phyloP scores from a whole-genome alignment of 805 yeast species.

The Wickerhamomyces chaumierensis region DNA sequence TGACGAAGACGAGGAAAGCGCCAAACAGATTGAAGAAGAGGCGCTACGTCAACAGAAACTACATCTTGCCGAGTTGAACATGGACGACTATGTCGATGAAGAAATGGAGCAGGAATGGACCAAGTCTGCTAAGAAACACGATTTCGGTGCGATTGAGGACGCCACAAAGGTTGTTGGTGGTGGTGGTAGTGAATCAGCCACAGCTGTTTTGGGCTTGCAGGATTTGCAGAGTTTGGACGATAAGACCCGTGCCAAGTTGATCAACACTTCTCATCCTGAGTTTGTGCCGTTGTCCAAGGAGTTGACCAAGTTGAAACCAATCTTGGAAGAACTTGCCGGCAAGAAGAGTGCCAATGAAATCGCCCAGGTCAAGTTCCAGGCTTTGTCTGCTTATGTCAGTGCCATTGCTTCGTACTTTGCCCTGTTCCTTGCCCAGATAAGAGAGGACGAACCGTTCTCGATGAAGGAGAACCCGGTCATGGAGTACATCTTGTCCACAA shows the following conservation, averaged over 20 bases:
- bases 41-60: constrained; percentile 79
- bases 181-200: constrained; percentile 22
- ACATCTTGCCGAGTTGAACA: constrained; percentile 63
- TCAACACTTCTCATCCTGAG: constrained; percentile 70
- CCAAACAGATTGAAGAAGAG: constrained; percentile 73
- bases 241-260: constrained; percentile 38
- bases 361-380: constrained; percentile 43
- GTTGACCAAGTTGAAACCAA: constrained; percentile 29
- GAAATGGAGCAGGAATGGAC: constrained; percentile 76
- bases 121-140: constrained; percentile 39
- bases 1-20: constrained; percentile 53
- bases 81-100: constrained; percentile 70
- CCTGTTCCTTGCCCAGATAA: constrained; percentile 46
- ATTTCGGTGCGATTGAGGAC: constrained; percentile 21
- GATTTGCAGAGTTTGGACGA: constrained; percentile 40
- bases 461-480: constrained; percentile 86
- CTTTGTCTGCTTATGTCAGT: constrained; percentile 71
- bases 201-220: constrained; percentile 16
- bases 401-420: constrained; percentile 73
- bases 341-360: constrained; percentile 24
- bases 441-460: constrained; percentile 41
- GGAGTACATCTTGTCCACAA: constrained; percentile 71
- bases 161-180: no score
- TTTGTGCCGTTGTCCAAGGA: constrained; percentile 69
- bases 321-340: constrained; percentile 26